These are phyloP conservation scores for Diaporthe caulivora DNA, from an alignment of 2,329 filamentous ascomycete species.

Conservation along the genomic window DNA sequence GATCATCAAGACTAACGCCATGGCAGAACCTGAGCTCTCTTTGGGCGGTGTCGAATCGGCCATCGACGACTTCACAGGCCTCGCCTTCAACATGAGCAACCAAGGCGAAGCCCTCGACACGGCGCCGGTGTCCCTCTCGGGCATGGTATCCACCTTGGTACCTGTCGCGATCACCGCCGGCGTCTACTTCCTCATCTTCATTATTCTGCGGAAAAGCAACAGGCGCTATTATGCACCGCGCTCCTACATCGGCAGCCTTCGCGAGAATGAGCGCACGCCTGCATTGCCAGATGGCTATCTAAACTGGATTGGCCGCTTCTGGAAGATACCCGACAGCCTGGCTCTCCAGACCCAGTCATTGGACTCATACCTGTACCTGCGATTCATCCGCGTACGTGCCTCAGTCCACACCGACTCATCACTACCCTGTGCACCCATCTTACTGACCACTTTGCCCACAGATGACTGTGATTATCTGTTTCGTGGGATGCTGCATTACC, in stretches of 20 bases:
- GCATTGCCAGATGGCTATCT: constrained; percentile 70
- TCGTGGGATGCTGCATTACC: constrained; percentile 85
- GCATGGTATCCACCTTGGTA: constrained; percentile 57
- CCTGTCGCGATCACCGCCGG: constrained; percentile 54
- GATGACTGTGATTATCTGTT: constrained; percentile 64
- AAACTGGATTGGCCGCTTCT: constrained; percentile 77
- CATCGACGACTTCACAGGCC: neutral
- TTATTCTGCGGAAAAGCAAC: constrained; percentile 58
- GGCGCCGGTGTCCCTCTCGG: constrained; percentile 41
- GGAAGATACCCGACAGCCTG: constrained; percentile 78
- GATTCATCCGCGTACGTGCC: constrained; percentile 37
- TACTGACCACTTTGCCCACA: neutral
- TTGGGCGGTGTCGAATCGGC: neutral
- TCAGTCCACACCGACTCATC: neutral
- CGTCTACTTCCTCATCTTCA: constrained; percentile 58
- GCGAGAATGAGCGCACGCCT: constrained; percentile 67
- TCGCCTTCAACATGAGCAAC: constrained; percentile 23
- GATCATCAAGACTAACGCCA: constrained; percentile 6
- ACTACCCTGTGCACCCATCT: neutral
- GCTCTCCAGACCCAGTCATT: constrained; percentile 54
- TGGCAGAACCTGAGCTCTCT: constrained; percentile 7
- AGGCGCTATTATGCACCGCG: constrained; percentile 63
- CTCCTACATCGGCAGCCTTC: constrained; percentile 62
- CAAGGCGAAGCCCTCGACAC: constrained; percentile 12
- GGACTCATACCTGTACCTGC: constrained; percentile 39